Evolutionary conservation across 2,329 filamentous ascomycete species (phyloP).

Genomic region (Colletotrichum phormii): DNA sequence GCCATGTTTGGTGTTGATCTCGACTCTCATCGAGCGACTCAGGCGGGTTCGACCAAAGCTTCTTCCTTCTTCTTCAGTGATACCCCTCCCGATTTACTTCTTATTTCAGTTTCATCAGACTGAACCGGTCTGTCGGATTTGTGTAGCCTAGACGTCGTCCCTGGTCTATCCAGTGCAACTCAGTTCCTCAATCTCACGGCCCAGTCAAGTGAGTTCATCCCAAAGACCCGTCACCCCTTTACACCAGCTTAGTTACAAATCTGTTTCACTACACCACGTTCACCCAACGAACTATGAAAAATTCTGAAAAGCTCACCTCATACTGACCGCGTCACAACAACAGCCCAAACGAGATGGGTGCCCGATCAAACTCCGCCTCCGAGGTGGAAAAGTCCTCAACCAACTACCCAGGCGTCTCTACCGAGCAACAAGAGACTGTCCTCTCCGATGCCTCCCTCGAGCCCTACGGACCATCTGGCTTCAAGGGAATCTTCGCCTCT

Average conservation of each 20-base stretch:
- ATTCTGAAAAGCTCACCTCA: neutral
- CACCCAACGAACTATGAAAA: neutral
- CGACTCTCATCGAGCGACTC: neutral
- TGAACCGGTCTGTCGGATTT: neutral
- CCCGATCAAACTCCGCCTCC: conserved; percentile 34
- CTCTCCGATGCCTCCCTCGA: conserved; percentile 37
- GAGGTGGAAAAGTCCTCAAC: conserved; percentile 36
- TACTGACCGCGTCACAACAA: neutral
- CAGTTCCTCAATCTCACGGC: neutral
- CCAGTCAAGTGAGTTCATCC: conserved; percentile 17
- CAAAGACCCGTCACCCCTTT: neutral
- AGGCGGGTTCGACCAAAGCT: conserved; percentile 17
- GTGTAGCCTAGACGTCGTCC: neutral
- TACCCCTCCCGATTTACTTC: neutral
- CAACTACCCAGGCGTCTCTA: conserved; percentile 30
- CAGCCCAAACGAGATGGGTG: conserved; percentile 2
- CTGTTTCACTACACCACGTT: conserved; percentile 10
- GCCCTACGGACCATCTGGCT: conserved; percentile 43
- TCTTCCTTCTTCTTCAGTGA: neutral
- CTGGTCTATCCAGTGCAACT: neutral
- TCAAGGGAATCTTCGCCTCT: conserved; percentile 46
- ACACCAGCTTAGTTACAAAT: conserved; percentile 9
- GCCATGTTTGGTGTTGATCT: neutral
- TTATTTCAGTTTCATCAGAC: neutral
- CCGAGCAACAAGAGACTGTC: conserved; percentile 40